Conservation (phyloP, 768 basidiomycete species). For the Fibroporia radiculosa region DNA sequence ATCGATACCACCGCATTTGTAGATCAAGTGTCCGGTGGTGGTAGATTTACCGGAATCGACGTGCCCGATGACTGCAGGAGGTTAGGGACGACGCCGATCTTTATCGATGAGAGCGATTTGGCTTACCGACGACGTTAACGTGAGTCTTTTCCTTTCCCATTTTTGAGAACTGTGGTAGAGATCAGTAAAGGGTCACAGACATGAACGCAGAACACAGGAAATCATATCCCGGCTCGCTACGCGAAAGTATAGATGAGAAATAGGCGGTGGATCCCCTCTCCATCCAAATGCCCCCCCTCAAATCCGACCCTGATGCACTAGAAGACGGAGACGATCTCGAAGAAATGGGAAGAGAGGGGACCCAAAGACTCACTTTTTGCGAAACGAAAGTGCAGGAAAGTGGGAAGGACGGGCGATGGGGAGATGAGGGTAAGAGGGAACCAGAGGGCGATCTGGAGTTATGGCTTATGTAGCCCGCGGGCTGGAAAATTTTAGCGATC, state of each 20-base stretch:
- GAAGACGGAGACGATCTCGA: background rate
- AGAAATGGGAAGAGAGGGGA: constrained; percentile 5
- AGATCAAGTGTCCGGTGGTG: constrained; percentile 99
- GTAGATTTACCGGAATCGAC: constrained; percentile 99
- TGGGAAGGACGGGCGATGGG: constrained; percentile 40
- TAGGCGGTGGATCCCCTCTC: background rate
- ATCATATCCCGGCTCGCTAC: background rate
- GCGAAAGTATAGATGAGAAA: background rate
- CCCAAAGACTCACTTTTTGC: constrained; percentile 32
- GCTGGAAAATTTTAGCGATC: constrained; percentile 24
- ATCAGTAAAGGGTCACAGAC: background rate
- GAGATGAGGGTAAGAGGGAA: constrained; percentile 30
- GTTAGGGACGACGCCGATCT: constrained; percentile 23
- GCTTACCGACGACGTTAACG: constrained; percentile 95
- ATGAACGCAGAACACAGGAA: background rate
- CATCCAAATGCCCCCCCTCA: background rate
- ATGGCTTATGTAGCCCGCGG: constrained; percentile 25
- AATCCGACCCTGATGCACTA: background rate
- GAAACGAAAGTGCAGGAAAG: constrained; percentile 32
- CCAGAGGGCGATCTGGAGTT: constrained; percentile 19
- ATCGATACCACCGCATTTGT: constrained; percentile 99
- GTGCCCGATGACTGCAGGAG: constrained; percentile 82
- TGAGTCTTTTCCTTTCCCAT: constrained; percentile 97
- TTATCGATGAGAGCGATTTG: constrained; percentile 22
- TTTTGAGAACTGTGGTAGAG: constrained; percentile 29